Percentiles rank a stretch among this genome's conserved stretches.
Evolutionary conservation across 129 eudicot genomes (phyloP).

Genomic region (Pulicaria dysenterica): DNA sequence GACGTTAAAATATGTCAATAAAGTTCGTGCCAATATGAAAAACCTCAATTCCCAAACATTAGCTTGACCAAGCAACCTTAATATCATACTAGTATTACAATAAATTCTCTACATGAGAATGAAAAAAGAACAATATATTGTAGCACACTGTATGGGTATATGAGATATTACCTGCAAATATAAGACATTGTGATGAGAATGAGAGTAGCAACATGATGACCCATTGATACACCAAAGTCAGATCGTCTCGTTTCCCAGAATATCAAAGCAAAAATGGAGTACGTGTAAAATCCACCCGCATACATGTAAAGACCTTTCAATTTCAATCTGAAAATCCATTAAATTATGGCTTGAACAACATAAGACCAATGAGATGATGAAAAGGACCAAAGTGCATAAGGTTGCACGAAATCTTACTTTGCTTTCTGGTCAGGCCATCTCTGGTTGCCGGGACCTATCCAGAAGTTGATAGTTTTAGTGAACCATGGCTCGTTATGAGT

Average conservation of each 20-base stretch:
- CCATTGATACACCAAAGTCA: slow-evolving; percentile 59
- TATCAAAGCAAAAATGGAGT: slow-evolving; percentile 61
- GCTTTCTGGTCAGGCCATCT: slow-evolving; percentile 56
- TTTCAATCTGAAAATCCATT: slow-evolving; percentile 44
- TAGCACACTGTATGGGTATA: slow-evolving; percentile 9
- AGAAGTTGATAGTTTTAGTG: slow-evolving; percentile 45
- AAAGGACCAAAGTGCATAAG: slow-evolving; percentile 7
- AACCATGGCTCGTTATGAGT: slow-evolving; percentile 58
- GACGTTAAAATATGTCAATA: background rate
- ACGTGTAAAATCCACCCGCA: slow-evolving; percentile 54
- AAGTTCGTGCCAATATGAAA: no score
- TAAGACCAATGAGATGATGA: background rate
- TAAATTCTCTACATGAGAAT: background rate
- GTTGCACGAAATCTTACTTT: slow-evolving; percentile 37
- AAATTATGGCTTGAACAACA: background rate
- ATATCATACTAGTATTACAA: background rate
- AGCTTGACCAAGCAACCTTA: no score
- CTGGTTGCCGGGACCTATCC: slow-evolving; percentile 55
- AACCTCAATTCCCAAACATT: no score
- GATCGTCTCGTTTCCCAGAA: slow-evolving; percentile 68
- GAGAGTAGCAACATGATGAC: slow-evolving; percentile 55
- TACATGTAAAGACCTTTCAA: slow-evolving; percentile 57
- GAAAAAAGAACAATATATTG: background rate
- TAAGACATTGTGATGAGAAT: slow-evolving; percentile 50
- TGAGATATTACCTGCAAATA: slow-evolving; percentile 43